These are phyloP conservation scores for Dalechampia spathulata DNA, from an alignment of 441 rosid species.

Conservation along the genomic window DNA sequence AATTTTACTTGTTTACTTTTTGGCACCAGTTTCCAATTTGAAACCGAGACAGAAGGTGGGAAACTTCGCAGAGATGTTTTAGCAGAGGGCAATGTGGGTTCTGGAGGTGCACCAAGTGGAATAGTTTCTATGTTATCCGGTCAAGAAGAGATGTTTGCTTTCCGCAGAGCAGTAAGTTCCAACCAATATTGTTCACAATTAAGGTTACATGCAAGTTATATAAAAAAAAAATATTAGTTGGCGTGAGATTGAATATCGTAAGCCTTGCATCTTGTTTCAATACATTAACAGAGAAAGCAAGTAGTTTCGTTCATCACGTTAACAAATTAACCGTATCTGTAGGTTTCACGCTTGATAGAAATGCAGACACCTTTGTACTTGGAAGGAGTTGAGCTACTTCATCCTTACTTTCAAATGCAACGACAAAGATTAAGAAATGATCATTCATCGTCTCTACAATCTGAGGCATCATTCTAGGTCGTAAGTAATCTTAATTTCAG, in stretches of 20 bases:
- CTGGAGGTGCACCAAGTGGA: constrained; percentile 59
- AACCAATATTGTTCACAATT: too few relatives aligned
- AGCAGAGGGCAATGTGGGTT: constrained; percentile 61
- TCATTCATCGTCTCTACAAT: constrained; percentile 7
- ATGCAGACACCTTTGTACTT: constrained; percentile 86
- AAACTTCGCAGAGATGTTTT: constrained; percentile 75
- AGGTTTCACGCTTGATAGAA: constrained; percentile 84
- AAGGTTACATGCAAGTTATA: too few relatives aligned
- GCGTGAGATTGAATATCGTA: background rate
- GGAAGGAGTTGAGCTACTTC: constrained; percentile 56
- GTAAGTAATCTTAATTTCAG: background rate
- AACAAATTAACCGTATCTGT: constrained; percentile 16
- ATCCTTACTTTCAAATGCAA: constrained; percentile 53
- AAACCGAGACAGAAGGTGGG: constrained; percentile 72
- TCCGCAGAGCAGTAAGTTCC: constrained; percentile 86
- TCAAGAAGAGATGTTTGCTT: constrained; percentile 91
- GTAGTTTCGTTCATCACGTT: background rate
- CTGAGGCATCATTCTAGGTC: constrained; percentile 6
- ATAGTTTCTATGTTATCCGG: constrained; percentile 75
- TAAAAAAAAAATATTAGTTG: too few relatives aligned
- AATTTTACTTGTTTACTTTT: constrained; percentile 4
- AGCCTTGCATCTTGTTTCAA: background rate
- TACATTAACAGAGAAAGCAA: background rate
- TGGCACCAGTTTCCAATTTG: constrained; percentile 73
- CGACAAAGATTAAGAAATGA: constrained; percentile 13